Evolutionary conservation across 257 asterid species (phyloP), one percentile per base, ranked within the genome.

Genomic region (Solanum clarkiae): DNA sequence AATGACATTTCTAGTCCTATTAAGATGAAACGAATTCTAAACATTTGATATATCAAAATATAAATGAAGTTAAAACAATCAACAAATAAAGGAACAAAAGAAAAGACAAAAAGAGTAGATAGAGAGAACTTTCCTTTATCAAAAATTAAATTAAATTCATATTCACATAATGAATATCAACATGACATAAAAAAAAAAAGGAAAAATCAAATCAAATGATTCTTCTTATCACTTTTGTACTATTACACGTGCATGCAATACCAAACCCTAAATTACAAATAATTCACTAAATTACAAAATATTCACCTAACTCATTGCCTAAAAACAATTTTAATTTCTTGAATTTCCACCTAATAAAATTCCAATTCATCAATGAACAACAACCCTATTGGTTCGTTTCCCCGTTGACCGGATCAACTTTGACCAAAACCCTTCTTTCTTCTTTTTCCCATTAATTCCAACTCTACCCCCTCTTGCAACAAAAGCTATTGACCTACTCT

Each of bases 371-470:
- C 51, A 70, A n/a, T 85, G 85, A 16, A 55, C 75, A 26, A 49
- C 32, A 18, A 36, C 85, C 80, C 83, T 68, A 55, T 84, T 85
- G n/a, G 88, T 54, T 59, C 88, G 87, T 84, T 83, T 90, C 57
- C 82, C 79, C 32, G 70, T 79, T 2, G 91, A 92, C n/a, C 88
- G 49, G 15, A 87, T 60, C 80, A 92, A 66, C 84, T 89, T 91
- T 80, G 92, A 88, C 98, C 97, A 94, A 86, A 94, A 94, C 70
- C 98, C 94, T 77, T 88, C 86, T 84, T 88, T 93, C 89, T 92
- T 94, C 88, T 88, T 89, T 59, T 69, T 82, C 9, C 74, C 84
- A 16, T 40, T 66, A 24, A 60, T 20, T 47, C 82, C 83, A 32
- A 55, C 53, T 36, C n/a, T 63, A 29, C 20, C 72, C 49, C 86